Base-by-base conservation (phyloP, 805 yeast genomes). In the Teunomyces kruisii region DNA sequence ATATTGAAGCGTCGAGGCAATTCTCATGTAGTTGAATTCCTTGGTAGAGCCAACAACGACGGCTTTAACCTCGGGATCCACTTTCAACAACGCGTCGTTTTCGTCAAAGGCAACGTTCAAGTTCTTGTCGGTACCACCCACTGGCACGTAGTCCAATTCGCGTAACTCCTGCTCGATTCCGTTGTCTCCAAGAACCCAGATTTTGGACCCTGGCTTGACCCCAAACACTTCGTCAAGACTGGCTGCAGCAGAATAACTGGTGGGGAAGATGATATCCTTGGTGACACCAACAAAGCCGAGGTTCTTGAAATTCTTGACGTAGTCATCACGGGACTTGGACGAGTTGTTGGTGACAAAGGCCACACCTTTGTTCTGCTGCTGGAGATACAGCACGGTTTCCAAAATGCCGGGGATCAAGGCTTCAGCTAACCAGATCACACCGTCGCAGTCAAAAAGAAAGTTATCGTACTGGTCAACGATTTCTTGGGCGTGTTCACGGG, bases 361-460 rank as follows among this genome's bases (percentile, higher is more conserved):
- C 31, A 53, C 54, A 39, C 56, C 50, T 52, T 70, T 70, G 32
- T 56, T 54, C 9, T 50, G 50, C 3, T 44, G 27, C 28, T 52
- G 45, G 33, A 70, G 51, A 36, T 50, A 50, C 27, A 53, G 53
- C 12, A 70, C 46, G 14, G 67, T 52, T 15, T 59, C 60, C 22
- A 45, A 44, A 13, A 65, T 66, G 7, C 72, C 72, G 1, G 70
- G 68, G 15, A 70, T 64, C 35, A 65, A 44, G 14, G 45, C 51
- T 19, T 64, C 63, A 39, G 65, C 74, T 15, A 68, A 59, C 75
- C 75, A 70, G 7, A 70, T 56, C 5, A 70, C 75, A 1, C 75
- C 75, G 46, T 70, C 75, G 43, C 75, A 70, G 43, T 70, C 75
- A 52, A 70, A 69, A 6, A 70, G 54, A 43, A 70, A 70, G 50